Conservation (phyloP, 306 rosid species). For the Mucuna pruriens region DNA sequence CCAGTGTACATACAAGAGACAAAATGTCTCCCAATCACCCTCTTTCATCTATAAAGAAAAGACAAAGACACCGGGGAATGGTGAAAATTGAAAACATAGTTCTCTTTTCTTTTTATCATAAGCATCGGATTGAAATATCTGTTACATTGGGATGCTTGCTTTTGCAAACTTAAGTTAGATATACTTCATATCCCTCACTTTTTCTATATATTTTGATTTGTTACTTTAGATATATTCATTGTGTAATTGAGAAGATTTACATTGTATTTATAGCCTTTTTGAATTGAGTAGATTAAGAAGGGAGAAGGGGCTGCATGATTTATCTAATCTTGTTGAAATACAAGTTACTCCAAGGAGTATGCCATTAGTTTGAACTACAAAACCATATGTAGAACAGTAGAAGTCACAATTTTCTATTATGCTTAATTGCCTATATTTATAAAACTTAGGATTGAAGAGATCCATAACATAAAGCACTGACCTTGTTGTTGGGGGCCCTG, state of each 20-base stretch:
- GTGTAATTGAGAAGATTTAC: not conserved
- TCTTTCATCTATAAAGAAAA: conserved; percentile 11
- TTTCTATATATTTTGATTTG: not conserved
- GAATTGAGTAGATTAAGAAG: not conserved
- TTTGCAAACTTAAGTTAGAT: not conserved
- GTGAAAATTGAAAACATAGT: not conserved
- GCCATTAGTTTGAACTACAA: not conserved
- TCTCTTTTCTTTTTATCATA: not conserved
- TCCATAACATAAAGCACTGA: not conserved
- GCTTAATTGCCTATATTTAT: not conserved
- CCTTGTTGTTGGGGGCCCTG: not conserved
- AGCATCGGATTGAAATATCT: conserved; percentile 6
- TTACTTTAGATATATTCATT: not conserved
- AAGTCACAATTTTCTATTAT: not conserved
- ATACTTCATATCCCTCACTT: not conserved
- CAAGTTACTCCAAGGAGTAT: not conserved
- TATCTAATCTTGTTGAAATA: not conserved
- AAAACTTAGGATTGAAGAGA: not conserved
- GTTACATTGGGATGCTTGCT: not conserved
- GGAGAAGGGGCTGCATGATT: not conserved
- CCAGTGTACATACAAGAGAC: not conserved
- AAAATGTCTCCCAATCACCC: not conserved
- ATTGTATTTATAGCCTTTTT: not conserved
- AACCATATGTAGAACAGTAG: not conserved
- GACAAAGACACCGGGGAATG: not conserved